These are phyloP conservation scores for Nothomitra cinnamomea DNA, from an alignment of 2,329 filamentous ascomycete genomes.

Conservation along the genomic window DNA sequence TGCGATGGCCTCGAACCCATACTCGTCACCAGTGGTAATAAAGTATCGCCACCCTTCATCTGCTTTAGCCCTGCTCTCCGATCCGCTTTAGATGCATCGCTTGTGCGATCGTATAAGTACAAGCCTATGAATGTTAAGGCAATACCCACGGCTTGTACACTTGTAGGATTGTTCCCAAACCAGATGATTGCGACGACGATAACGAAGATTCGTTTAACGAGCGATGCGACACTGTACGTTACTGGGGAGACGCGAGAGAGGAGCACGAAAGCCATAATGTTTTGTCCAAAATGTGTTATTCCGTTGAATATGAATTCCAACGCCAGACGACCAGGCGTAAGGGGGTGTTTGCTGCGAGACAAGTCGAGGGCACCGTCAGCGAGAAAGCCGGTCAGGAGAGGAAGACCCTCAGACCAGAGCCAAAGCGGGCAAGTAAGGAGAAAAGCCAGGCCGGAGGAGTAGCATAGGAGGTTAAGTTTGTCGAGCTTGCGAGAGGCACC, in stretches of 20 bases:
- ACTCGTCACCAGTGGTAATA: constrained; percentile 47
- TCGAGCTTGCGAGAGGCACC: constrained; percentile 64
- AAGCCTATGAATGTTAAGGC: constrained; percentile 77
- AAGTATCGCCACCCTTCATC: constrained; percentile 41
- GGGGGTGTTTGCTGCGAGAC: constrained; percentile 55
- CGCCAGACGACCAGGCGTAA: constrained; percentile 41
- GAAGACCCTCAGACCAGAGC: constrained; percentile 78
- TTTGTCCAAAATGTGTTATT: constrained; percentile 89
- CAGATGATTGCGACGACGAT: constrained; percentile 89
- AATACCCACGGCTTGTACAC: constrained; percentile 70
- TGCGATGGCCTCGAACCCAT: constrained; percentile 10
- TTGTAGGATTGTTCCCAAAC: constrained; percentile 83
- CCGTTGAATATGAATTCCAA: constrained; percentile 97
- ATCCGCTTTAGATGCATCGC: constrained; percentile 74
- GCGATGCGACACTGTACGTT: constrained; percentile 86
- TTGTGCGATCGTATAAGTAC: constrained; percentile 90
- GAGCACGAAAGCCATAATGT: constrained; percentile 84
- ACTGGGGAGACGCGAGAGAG: constrained; percentile 89
- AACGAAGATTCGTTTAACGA: constrained; percentile 96
- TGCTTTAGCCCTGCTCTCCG: constrained; percentile 50
- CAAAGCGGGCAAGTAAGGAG: constrained; percentile 77
- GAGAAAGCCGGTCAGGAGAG: constrained; percentile 59
- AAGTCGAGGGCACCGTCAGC: constrained; percentile 65
- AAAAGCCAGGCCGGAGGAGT: constrained; percentile 89
- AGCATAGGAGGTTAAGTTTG: constrained; percentile 91